These are phyloP conservation scores for Fusarium sp. DNA, from an alignment of 2,329 filamentous ascomycete genomes.

Conservation along the genomic window DNA sequence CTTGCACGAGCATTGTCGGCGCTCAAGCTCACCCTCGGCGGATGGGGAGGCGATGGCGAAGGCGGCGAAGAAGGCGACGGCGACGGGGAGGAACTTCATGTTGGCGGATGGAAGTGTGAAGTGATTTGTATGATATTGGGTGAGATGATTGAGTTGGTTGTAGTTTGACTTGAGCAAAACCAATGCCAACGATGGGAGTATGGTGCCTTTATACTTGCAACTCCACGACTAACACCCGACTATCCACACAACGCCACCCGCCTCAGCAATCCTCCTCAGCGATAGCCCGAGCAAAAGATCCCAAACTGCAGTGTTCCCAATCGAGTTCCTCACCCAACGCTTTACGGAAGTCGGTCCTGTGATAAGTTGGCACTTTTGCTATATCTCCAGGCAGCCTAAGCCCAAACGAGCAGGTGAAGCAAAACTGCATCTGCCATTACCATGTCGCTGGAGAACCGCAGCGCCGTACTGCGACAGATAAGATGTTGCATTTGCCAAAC, in stretches of 20 bases:
- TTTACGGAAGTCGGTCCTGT: constrained; percentile 25
- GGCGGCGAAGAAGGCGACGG: constrained; percentile 26
- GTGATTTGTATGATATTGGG: fast-evolving
- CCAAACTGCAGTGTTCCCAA: neutral
- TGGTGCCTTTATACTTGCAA: constrained; percentile 2
- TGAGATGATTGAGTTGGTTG: neutral
- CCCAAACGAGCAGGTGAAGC: constrained; percentile 10
- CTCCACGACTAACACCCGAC: fast-evolving
- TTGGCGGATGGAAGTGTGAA: neutral
- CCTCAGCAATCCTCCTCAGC: neutral
- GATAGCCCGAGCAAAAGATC: constrained; percentile 25
- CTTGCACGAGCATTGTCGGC: constrained; percentile 15
- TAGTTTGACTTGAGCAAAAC: no score
- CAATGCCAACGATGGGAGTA: fast-evolving
- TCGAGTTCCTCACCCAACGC: neutral
- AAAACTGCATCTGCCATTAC: neutral
- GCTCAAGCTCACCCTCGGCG: neutral
- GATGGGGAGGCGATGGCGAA: constrained; percentile 18
- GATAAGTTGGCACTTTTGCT: constrained; percentile 30
- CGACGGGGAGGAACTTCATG: constrained; percentile 25
- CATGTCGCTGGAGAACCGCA: neutral
- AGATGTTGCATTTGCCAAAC: no score
- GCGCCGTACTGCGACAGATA: neutral
- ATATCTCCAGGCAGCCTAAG: neutral
- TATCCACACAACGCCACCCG: neutral